Base-by-base conservation (phyloP, 2,329 filamentous ascomycete species). In the Ophiosphaerella narmari region DNA sequence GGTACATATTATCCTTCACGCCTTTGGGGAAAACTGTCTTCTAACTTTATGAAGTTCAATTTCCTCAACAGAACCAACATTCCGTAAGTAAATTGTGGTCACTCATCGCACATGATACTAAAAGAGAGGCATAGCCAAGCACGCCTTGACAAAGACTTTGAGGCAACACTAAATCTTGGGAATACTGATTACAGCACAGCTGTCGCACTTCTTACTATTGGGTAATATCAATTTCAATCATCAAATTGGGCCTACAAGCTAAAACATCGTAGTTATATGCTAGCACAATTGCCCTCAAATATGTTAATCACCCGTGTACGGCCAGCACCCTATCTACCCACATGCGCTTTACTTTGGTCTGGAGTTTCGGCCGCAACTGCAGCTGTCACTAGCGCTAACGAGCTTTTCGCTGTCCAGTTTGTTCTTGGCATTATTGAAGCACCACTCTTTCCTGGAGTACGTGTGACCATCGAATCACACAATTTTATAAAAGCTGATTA, bases 391-490 rank as follows among this genome's bases (percentile, higher is more conserved):
- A 84, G 80, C 61, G 86, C 80, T 74, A 79, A 77, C 1, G 83
- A 83, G 0, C 75, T 89, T 4, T 43, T 56, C 14, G 44, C 67
- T 2, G 70, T 67, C 24, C 65, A 74, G 31, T 72, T 75, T 50
- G 89, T 90, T 59, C 77, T 91, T 1, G 88, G 88, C 24, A 73
- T 91, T 23, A 81, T 81, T 16, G 89, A 92, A 68, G 77, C 88
- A 7, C 88, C 88, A 9, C 77, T 91, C 0, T 78, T 79, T 43
- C 76, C 76, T 2, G 75, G 75, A 3, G 82, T 48, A 43, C 24
- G 52, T 46, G 6, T n/a, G 9, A 8, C 14, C 13, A 13, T 5
- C 8, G 2, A 33, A 3, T 14, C 6, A 13, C 7, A 13, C 26
- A 16, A 18, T 6, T 2, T 21, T 14, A 21, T 13, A 16, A 16